phyloP scores from a whole-genome alignment of 1,284 basidiomycete species.

The Chondrostereum purpureum region DNA sequence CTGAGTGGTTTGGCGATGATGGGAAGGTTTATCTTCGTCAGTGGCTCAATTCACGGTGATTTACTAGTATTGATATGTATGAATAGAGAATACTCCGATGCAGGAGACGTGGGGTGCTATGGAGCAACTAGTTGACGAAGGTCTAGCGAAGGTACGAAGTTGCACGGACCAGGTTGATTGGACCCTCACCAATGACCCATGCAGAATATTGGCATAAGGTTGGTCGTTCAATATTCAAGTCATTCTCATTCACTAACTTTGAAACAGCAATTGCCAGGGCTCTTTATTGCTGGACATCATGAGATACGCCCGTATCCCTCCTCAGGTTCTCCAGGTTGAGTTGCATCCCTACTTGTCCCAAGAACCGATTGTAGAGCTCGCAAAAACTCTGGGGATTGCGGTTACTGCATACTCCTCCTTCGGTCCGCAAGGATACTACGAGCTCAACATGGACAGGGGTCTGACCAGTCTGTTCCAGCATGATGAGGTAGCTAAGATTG shows the following conservation, averaged over 20 bases:
- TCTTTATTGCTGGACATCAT: constrained; percentile 58
- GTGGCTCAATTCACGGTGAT: constrained; percentile 15
- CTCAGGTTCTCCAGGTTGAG: constrained; percentile 72
- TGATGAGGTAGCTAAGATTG: constrained; percentile 39
- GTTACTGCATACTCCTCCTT: constrained; percentile 80
- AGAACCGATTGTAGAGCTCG: constrained; percentile 52
- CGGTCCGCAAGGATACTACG: constrained; percentile 62
- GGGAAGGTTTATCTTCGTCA: constrained; percentile 51
- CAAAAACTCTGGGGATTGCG: constrained; percentile 55
- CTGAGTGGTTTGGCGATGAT: constrained; percentile 71
- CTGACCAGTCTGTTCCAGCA: constrained; percentile 48
- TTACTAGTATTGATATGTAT: constrained; percentile 6
- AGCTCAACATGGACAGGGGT: constrained; percentile 51
- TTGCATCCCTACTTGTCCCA: constrained; percentile 75
- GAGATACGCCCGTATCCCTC: constrained; percentile 65
- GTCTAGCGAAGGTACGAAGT: constrained; percentile 42
- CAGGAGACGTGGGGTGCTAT: constrained; percentile 73
- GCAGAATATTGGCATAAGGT: constrained; percentile 67
- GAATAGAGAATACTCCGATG: constrained; percentile 55
- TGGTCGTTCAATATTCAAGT: constrained; percentile 6
- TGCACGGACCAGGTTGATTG: too few relatives aligned
- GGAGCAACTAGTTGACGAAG: constrained; percentile 68
- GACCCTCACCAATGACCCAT: too few relatives aligned
- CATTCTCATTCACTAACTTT: background rate
- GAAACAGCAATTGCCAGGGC: constrained; percentile 56